These are phyloP conservation scores for Aspergillus chevalieri DNA, from an alignment of 2,329 filamentous ascomycete genomes.

Conservation along the genomic window DNA sequence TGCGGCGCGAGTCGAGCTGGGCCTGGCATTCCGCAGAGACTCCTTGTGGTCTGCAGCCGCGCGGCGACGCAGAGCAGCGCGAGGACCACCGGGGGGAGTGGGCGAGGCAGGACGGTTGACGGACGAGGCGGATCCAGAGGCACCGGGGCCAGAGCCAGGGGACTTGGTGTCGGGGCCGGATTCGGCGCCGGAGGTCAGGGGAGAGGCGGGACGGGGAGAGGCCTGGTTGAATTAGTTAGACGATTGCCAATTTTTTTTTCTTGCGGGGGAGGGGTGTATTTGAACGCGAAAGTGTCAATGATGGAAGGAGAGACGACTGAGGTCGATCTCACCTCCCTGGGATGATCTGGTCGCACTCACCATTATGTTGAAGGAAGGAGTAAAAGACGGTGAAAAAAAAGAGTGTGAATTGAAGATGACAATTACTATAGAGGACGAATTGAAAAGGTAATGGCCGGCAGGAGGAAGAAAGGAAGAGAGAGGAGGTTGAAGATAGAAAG, in stretches of 20 bases:
- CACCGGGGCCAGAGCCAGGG: constrained; percentile 34
- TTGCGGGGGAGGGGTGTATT: too few relatives aligned
- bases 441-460: neutral
- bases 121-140: constrained; percentile 59
- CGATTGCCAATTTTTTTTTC: neutral
- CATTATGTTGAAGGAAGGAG: constrained; percentile 18
- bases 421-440: neutral
- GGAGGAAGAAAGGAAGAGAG: neutral
- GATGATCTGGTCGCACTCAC: constrained; percentile 13
- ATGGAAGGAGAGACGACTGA: constrained; percentile 2
- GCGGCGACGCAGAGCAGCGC: constrained; percentile 89
- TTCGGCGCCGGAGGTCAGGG: constrained; percentile 40
- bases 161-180: constrained; percentile 41
- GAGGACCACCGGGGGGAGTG: constrained; percentile 83
- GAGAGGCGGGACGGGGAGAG: constrained; percentile 37
- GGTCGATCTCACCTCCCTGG: neutral
- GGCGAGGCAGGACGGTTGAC: constrained; percentile 77
- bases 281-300: constrained; percentile 2
- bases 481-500: neutral
- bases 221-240: constrained; percentile 18
- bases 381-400: constrained; percentile 8
- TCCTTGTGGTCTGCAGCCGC: constrained; percentile 97
- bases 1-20: constrained; percentile 84
- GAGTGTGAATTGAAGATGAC: constrained; percentile 2
- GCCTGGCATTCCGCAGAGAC: constrained; percentile 87